Conservation (phyloP, 106 monocot genomes). For the Ottelia alismoides region DNA sequence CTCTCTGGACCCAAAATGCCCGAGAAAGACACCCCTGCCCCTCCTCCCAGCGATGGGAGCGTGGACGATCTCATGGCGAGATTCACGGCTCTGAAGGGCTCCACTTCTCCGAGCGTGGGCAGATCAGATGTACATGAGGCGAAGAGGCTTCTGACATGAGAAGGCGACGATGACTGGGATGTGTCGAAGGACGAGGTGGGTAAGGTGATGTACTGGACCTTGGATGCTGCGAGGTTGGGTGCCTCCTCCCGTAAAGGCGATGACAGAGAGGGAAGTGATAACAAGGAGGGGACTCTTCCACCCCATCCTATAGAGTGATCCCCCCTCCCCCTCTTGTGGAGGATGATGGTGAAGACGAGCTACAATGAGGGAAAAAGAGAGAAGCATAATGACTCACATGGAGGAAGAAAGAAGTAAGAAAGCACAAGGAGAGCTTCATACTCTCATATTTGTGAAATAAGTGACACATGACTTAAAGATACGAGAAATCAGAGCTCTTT, state of each 20-base stretch:
- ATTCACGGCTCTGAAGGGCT: constrained; percentile 50
- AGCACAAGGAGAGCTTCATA: no score
- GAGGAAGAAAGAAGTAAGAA: no score
- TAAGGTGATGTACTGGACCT: constrained; percentile 69
- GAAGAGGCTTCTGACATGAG: not conserved
- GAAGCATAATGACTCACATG: no score
- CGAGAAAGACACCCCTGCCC: not conserved
- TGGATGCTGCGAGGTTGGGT: constrained; percentile 29
- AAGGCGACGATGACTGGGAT: not conserved
- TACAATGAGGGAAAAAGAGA: no score
- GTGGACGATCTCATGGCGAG: constrained; percentile 40
- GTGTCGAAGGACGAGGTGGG: constrained; percentile 62
- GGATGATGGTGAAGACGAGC: no score
- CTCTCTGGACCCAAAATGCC: not conserved
- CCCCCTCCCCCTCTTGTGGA: no score
- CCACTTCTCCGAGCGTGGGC: not conserved
- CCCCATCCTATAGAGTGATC: no score
- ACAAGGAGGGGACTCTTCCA: no score
- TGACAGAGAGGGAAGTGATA: constrained; percentile 2
- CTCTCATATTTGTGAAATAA: no score
- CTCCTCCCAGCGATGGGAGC: not conserved
- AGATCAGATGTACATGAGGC: not conserved
- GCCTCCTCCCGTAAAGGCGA: not conserved
- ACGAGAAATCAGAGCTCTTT: no score
- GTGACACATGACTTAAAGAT: no score